Evolutionary conservation across 805 yeast species (phyloP).

Genomic region (Lipomyces chichibuensis): DNA sequence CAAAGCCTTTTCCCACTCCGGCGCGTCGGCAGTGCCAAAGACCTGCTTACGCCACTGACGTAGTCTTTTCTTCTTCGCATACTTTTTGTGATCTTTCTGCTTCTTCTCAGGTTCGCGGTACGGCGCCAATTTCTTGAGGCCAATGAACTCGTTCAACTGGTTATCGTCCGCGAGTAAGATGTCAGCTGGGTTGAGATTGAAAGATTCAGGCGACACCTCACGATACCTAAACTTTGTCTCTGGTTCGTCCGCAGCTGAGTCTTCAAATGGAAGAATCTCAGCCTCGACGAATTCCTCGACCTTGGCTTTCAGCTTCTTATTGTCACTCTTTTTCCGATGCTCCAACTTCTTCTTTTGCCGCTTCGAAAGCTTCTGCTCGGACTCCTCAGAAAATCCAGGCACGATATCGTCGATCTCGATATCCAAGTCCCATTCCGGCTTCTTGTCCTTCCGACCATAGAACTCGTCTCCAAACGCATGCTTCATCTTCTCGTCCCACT

Average conservation of each 20-base stretch:
- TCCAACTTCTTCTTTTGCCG: conserved; percentile 39
- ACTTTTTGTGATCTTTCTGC: conserved; percentile 79
- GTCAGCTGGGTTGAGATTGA: conserved; percentile 82
- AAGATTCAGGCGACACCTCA: conserved; percentile 93
- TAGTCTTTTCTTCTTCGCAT: conserved; percentile 76
- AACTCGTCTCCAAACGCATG: conserved; percentile 84
- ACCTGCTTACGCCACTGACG: conserved; percentile 88
- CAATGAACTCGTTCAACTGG: conserved; percentile 79
- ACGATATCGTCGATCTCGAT: conserved; percentile 54
- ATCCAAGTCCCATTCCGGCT: conserved; percentile 70
- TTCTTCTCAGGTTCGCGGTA: conserved; percentile 76
- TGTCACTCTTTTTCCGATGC: conserved; percentile 49
- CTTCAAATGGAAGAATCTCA: conserved; percentile 54
- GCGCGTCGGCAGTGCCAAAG: conserved; percentile 61
- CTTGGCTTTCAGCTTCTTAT: conserved; percentile 54
- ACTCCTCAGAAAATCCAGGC: conserved; percentile 49
- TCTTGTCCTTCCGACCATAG: conserved; percentile 57
- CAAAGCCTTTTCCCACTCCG: conserved; percentile 32
- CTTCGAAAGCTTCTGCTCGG: conserved; percentile 34
- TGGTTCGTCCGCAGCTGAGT: conserved; percentile 52
- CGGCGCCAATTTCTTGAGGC: conserved; percentile 91
- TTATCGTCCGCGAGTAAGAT: conserved; percentile 87
- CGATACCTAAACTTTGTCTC: conserved; percentile 68
- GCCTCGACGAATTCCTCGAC: conserved; percentile 81
- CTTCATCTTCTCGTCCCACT: conserved; percentile 87